A percentile compares a stretch with the other conserved stretches of the same genome.
Evolutionary conservation across 2,329 filamentous ascomycete species (phyloP).

Genomic region (Drechslera avenae): DNA sequence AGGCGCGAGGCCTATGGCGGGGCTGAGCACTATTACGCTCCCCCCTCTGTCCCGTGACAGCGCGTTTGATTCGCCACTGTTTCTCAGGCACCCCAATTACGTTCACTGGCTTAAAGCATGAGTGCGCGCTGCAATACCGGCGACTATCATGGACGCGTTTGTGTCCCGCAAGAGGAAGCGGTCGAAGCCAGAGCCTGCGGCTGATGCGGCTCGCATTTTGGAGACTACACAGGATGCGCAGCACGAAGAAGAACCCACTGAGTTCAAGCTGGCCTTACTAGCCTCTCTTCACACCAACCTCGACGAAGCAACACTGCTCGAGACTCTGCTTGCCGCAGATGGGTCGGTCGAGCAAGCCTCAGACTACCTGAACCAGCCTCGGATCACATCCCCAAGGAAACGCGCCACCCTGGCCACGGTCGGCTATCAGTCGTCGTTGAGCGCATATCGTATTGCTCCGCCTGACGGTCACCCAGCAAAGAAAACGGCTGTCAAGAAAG

Average conservation of each 20-base stretch:
- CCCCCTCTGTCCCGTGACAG: conserved; percentile 21
- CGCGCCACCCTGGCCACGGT: conserved; percentile 24
- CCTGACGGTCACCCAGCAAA: conserved; percentile 15
- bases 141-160: conserved; percentile 45
- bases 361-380: conserved; percentile 55
- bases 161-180: conserved; percentile 47
- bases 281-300: conserved; percentile 73
- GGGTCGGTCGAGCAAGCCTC: conserved; percentile 74
- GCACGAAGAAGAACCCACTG: conserved; percentile 73
- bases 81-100: background rate
- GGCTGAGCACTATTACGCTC: conserved; percentile 6
- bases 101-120: background rate
- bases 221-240: background rate
- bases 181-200: conserved; percentile 7
- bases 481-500: conserved; percentile 70
- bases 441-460: conserved; percentile 28
- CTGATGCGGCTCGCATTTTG: background rate
- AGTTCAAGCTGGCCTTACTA: conserved; percentile 84
- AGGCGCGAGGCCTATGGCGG: conserved; percentile 27
- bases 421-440: conserved; percentile 54
- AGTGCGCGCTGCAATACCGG: background rate
- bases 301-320: conserved; percentile 72
- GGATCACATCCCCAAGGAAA: conserved; percentile 43
- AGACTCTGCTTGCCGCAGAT: conserved; percentile 76
- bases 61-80: conserved; percentile 9